Conservation (phyloP, 164 flowering plant species). For the Warburgia ugandensis region DNA sequence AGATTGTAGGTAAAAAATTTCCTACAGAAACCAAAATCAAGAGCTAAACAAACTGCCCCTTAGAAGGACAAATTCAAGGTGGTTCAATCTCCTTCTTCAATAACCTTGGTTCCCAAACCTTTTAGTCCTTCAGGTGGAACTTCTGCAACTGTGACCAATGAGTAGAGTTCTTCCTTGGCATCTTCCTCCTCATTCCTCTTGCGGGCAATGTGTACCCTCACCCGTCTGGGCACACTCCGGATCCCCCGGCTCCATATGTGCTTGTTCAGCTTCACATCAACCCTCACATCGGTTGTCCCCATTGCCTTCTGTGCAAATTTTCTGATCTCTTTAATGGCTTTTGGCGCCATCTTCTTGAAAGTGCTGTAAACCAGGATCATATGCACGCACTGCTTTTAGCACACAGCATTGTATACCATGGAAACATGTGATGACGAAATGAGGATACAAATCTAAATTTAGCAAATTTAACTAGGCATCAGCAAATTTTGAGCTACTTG, state of each 20-base stretch:
- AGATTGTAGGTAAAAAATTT: too few relatives aligned
- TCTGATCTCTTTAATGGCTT: conserved; percentile 33
- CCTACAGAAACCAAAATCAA: not conserved
- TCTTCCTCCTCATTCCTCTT: conserved; percentile 54
- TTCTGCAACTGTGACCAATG: conserved; percentile 48
- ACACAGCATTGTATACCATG: too few relatives aligned
- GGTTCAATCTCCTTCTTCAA: conserved; percentile 26
- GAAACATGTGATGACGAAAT: too few relatives aligned
- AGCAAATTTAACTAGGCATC: too few relatives aligned
- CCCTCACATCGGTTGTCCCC: conserved; percentile 33
- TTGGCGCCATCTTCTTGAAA: conserved; percentile 38
- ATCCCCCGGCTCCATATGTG: conserved; percentile 51
- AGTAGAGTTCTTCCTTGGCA: conserved; percentile 51
- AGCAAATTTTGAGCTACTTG: too few relatives aligned
- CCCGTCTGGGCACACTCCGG: conserved; percentile 37
- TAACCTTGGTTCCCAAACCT: conserved; percentile 42
- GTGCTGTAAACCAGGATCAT: too few relatives aligned
- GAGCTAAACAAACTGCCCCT: not conserved
- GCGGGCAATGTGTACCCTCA: conserved; percentile 37
- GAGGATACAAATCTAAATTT: too few relatives aligned
- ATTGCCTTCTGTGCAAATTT: conserved; percentile 32
- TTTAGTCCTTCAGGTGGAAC: conserved; percentile 36
- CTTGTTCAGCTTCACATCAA: too few relatives aligned
- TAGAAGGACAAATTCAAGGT: not conserved
- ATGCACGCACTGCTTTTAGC: too few relatives aligned